These are phyloP conservation scores for Cicer arietinum DNA, from an alignment of 306 rosid species.

Conservation along the genomic window DNA sequence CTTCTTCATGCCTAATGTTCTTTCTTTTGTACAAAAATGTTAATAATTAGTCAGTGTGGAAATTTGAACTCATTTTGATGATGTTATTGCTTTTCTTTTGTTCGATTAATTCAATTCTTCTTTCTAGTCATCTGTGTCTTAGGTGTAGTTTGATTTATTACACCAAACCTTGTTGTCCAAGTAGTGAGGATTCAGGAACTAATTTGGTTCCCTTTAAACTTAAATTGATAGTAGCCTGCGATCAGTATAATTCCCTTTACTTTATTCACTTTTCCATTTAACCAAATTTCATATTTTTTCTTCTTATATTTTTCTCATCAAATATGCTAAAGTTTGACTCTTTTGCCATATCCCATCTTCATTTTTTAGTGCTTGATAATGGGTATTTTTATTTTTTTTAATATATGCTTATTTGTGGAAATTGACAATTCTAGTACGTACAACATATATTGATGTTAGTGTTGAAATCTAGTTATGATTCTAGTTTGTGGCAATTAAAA, in stretches of 20 bases:
- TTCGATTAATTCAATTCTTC: too few species aligned
- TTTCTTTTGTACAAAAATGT: too few species aligned
- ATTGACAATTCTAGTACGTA: not conserved
- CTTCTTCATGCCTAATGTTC: not conserved
- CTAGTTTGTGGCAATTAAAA: not conserved
- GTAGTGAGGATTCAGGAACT: too few species aligned
- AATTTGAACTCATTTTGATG: too few species aligned
- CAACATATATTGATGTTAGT: not conserved
- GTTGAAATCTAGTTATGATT: not conserved
- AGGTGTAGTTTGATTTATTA: too few species aligned
- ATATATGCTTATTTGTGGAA: not conserved
- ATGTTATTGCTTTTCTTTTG: too few species aligned
- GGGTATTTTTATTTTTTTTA: not conserved
- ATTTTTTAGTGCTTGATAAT: not conserved
- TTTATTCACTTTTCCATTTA: conserved; percentile 5
- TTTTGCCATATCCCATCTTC: conserved; percentile 27
- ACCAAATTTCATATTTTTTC: not conserved
- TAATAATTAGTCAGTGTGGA: too few species aligned
- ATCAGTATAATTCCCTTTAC: not conserved
- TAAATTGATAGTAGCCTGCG: too few species aligned
- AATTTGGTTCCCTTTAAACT: too few species aligned
- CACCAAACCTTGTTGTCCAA: too few species aligned
- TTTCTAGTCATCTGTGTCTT: too few species aligned
- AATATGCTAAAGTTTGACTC: conserved; percentile 39
- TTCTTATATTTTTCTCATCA: not conserved